phyloP scores from a whole-genome alignment of 805 yeast genomes.

The Kuraishia cidri region DNA sequence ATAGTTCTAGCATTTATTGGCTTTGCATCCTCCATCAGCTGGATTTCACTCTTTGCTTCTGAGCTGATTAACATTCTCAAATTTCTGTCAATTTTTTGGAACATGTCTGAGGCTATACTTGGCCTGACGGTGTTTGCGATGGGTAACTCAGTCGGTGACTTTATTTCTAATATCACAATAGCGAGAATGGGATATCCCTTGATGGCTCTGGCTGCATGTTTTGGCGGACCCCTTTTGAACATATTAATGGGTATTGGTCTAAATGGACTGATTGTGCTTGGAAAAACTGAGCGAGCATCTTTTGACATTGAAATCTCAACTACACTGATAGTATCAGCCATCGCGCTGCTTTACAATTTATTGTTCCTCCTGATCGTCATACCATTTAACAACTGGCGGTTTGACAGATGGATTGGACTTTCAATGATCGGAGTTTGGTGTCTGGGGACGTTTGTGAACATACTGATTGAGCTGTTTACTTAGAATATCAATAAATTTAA shows the following conservation, averaged over 20 bases:
- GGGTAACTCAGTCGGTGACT: slow-evolving; percentile 89
- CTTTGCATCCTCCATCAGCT: slow-evolving; percentile 54
- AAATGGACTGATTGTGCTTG: slow-evolving; percentile 47
- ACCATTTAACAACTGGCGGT: slow-evolving; percentile 30
- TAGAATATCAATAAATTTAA: background rate
- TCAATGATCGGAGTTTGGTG: slow-evolving; percentile 31
- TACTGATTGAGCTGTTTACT: slow-evolving; percentile 16
- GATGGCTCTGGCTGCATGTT: slow-evolving; percentile 93
- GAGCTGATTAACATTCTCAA: slow-evolving; percentile 61
- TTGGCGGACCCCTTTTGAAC: slow-evolving; percentile 85
- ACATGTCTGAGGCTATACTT: slow-evolving; percentile 67
- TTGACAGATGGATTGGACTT: slow-evolving; percentile 28
- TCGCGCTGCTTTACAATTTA: slow-evolving; percentile 27
- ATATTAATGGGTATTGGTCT: slow-evolving; percentile 74
- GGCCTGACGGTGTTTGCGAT: slow-evolving; percentile 87
- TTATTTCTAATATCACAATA: slow-evolving; percentile 74
- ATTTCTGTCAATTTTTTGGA: slow-evolving; percentile 46
- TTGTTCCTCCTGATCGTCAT: slow-evolving; percentile 26
- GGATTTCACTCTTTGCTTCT: slow-evolving; percentile 64
- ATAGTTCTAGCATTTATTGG: slow-evolving; percentile 39
- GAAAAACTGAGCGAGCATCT: slow-evolving; percentile 4
- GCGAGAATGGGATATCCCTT: slow-evolving; percentile 76
- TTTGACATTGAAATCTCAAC: slow-evolving; percentile 23
- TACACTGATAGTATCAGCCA: slow-evolving; percentile 30
- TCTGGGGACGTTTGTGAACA: slow-evolving; percentile 23